Evolutionary conservation across 2,329 filamentous ascomycete species (phyloP), one percentile per base, ranked within the genome.

Genomic region (Cercospora canescens): DNA sequence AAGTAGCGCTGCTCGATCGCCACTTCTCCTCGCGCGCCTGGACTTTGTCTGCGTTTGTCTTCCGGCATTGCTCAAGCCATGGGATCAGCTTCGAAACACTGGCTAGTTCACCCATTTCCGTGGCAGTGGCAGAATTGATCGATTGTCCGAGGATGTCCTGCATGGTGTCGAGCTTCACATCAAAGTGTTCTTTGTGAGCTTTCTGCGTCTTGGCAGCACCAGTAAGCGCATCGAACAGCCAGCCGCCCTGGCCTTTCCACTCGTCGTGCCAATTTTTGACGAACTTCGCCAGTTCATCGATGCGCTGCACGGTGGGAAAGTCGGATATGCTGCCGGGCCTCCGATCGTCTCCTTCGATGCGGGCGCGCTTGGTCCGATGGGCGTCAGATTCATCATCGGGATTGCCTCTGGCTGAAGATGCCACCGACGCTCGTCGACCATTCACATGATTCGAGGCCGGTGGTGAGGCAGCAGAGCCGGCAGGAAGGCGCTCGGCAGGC

Each of bases 21-120:
- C 78, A 81, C 50, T 74, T 79, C 60, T 80, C 79, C 66, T 80
- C 78, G 26, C 76, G 70, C 41, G 75, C 70, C 62, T 79, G 73
- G 62, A 77, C 74, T 28, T 75, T 72, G 32, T 78, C 74, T 7
- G 73, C 72, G 24, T 75, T 75, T 3, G 77, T 71, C 39, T 77
- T 74, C n/a, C 78, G 69, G 69, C 78, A 79, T 21, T 79, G 74
- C 55, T 81, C 79, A 4, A 79, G 71, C 78, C 77, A 79, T 6
- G 73, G 75, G 18, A 79, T 72, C 55, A 79, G 76, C 32, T 73
- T 77, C 6, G 76, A 74, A 6, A 80, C 59, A 50, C 76, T 76
- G 11, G 66, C 58, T 3, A 74, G 62, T 52, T 75, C 72, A 37
- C 64, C 28, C 74, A 73, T 72, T 5, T 70, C 67, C 4, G 70